Evolutionary conservation across 2,329 filamentous ascomycete species (phyloP).

Genomic region (Exophiala sideris): DNA sequence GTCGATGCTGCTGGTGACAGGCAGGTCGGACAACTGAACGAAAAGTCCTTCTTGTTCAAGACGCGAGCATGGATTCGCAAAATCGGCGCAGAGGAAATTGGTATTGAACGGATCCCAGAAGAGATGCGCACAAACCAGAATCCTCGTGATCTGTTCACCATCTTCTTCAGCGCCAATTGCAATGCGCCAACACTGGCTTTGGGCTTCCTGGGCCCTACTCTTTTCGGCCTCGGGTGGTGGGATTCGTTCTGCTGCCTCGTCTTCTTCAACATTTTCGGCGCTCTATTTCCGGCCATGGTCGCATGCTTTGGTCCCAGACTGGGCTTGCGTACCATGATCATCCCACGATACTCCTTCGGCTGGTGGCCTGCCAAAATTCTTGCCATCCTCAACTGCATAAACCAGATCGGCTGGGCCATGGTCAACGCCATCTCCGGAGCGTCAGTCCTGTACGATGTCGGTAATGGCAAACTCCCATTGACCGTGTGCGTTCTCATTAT

Average conservation of each 20-base stretch:
- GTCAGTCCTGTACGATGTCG: conserved; percentile 27
- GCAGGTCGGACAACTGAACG: background rate
- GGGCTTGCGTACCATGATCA: conserved; percentile 33
- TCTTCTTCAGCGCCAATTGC: conserved; percentile 26
- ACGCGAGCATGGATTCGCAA: conserved; percentile 17
- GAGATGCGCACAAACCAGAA: conserved; percentile 23
- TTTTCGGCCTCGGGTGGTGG: conserved; percentile 30
- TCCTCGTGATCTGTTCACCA: conserved; percentile 19
- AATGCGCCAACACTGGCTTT: conserved; percentile 19
- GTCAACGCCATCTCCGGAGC: conserved; percentile 26
- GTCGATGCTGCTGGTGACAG: conserved; percentile 4
- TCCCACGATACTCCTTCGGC: conserved; percentile 33
- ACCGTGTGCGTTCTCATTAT: conserved; percentile 27
- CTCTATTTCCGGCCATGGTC: conserved; percentile 27
- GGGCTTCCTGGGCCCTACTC: conserved; percentile 9
- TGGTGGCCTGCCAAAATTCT: conserved; percentile 28
- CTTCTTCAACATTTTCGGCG: conserved; percentile 33
- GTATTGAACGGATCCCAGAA: conserved; percentile 21
- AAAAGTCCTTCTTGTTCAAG: conserved; percentile 6
- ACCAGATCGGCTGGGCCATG: conserved; percentile 25
- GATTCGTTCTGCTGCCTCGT: conserved; percentile 29
- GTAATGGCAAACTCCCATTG: conserved; percentile 26
- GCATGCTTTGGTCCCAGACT: conserved; percentile 31
- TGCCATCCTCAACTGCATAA: conserved; percentile 24
- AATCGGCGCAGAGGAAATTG: conserved; percentile 21